Evolutionary conservation across 2,329 filamentous ascomycete genomes (phyloP).

Genomic region (Aspergillus terreus): DNA sequence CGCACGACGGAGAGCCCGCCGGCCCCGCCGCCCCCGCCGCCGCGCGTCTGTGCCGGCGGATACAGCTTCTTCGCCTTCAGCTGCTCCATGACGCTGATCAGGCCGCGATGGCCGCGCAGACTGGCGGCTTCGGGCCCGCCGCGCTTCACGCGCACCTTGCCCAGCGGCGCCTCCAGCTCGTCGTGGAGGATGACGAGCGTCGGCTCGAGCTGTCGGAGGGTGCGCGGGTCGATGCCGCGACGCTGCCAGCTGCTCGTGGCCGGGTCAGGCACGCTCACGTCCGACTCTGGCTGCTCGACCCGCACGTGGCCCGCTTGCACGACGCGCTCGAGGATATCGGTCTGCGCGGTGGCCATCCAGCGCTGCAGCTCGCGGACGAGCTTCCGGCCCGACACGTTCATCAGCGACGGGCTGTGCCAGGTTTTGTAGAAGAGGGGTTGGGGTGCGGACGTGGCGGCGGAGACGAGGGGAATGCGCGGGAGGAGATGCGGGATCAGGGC

Average conservation of each 20-base stretch:
- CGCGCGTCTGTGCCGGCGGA: constrained; percentile 22
- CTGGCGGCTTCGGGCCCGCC: constrained; percentile 55
- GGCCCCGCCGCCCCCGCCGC: constrained; percentile 20
- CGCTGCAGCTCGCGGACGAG: constrained; percentile 62
- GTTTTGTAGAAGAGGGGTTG: constrained; percentile 26
- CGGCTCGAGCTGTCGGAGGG: constrained; percentile 20
- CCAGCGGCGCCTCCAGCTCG: constrained; percentile 72
- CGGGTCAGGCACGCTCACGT: background rate
- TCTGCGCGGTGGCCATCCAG: constrained; percentile 23
- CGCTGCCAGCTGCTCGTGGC: constrained; percentile 8
- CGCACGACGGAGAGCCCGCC: constrained; percentile 47
- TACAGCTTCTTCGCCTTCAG: constrained; percentile 45
- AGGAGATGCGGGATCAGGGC: constrained; percentile 52
- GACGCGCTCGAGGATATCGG: constrained; percentile 8
- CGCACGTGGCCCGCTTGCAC: constrained; percentile 2
- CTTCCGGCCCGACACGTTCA: constrained; percentile 80
- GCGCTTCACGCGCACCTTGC: constrained; percentile 61
- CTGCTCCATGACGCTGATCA: constrained; percentile 61
- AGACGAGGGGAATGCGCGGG: constrained; percentile 39
- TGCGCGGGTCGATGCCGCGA: constrained; percentile 17
- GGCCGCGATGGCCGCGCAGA: constrained; percentile 68
- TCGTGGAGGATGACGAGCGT: constrained; percentile 79
- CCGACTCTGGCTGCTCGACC: background rate
- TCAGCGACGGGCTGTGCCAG: constrained; percentile 70
- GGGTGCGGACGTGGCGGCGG: constrained; percentile 49